A percentile compares a stretch with the other conserved stretches of the same genome.
These are phyloP conservation scores for Closterium sp. DNA, from an alignment of 139 green algal genomes.

Conservation along the genomic window DNA sequence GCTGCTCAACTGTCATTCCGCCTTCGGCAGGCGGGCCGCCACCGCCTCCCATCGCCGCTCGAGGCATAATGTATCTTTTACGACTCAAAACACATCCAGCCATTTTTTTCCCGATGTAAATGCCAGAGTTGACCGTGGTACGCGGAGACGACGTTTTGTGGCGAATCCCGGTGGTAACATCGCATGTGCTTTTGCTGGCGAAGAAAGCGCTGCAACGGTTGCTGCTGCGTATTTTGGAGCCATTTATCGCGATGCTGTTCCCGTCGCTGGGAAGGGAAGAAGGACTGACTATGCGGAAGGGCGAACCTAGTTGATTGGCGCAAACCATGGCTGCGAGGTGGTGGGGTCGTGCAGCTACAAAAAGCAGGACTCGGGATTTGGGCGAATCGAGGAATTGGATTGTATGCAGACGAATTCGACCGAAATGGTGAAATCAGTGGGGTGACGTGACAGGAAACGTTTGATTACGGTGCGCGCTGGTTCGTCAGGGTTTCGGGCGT, in stretches of 20 bases:
- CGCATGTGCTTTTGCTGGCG: background rate
- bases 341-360: no score
- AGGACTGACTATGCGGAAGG: background rate
- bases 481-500: no score
- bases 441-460: no score
- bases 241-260: background rate
- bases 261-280: background rate
- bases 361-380: no score
- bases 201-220: background rate
- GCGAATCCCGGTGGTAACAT: background rate
- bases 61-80: background rate
- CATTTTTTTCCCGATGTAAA: no score
- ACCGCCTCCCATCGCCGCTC: background rate
- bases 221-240: background rate
- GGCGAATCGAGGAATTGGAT: no score
- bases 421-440: no score
- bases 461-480: no score
- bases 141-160: background rate
- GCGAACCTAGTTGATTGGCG: background rate
- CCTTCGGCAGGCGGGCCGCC: background rate
- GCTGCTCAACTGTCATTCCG: constrained; percentile 11
- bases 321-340: background rate
- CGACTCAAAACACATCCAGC: background rate
- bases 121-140: background rate
- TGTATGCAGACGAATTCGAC: no score